A percentile compares a stretch with the other conserved stretches of the same genome.
Conservation (phyloP, 306 rosid species). For the Geum urbanum region DNA sequence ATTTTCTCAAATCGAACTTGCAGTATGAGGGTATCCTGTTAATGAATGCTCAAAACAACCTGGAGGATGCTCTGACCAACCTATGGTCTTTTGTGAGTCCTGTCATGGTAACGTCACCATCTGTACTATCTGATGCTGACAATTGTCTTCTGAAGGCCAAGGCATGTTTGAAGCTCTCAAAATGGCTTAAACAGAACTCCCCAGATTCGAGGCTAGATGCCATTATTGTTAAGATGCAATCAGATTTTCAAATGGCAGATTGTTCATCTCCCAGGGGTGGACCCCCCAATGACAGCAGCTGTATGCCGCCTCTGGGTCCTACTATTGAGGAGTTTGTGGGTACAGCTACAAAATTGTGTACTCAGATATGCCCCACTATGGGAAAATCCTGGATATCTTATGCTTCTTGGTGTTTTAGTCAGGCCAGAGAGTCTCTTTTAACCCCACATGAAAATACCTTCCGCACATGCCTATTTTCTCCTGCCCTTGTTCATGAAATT, state of each 20-base stretch:
- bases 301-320: slow-evolving; percentile 35
- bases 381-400: slow-evolving; percentile 93
- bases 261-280: slow-evolving; percentile 32
- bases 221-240: slow-evolving; percentile 49
- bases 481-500: slow-evolving; percentile 53
- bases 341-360: slow-evolving; percentile 67
- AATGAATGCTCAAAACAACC: slow-evolving; percentile 70
- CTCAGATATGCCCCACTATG: slow-evolving; percentile 76
- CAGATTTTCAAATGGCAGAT: slow-evolving; percentile 49
- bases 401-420: slow-evolving; percentile 94
- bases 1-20: slow-evolving; percentile 58
- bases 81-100: slow-evolving; percentile 78
- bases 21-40: slow-evolving; percentile 76
- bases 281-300: slow-evolving; percentile 30
- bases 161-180: slow-evolving; percentile 84
- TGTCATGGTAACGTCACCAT: slow-evolving; percentile 55
- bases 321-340: slow-evolving; percentile 75
- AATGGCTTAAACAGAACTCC: slow-evolving; percentile 64
- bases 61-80: slow-evolving; percentile 75
- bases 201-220: slow-evolving; percentile 47
- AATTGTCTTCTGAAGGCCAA: slow-evolving; percentile 72
- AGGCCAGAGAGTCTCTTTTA: slow-evolving; percentile 63
- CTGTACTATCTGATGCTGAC: slow-evolving; percentile 37
- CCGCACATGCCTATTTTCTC: slow-evolving; percentile 57
- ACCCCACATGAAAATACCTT: slow-evolving; percentile 46